Conservation (phyloP, 2,329 filamentous ascomycete species). For the Colletotrichum truncatum region DNA sequence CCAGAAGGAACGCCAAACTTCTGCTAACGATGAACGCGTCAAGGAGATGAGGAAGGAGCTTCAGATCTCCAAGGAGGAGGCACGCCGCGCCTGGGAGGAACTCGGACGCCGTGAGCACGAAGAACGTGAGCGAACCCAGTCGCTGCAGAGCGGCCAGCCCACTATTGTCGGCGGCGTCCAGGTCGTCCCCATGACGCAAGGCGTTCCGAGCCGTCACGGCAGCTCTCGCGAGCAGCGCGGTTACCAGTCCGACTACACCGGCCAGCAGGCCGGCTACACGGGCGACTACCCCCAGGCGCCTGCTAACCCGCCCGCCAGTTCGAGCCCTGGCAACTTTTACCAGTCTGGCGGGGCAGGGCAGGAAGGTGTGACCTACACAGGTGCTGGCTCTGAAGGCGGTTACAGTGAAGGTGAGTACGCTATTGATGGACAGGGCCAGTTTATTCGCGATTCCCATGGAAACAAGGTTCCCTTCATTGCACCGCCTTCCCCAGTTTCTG, state of each 20-base stretch:
- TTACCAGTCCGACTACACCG: slow-evolving; percentile 36
- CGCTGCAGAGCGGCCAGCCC: slow-evolving; percentile 86
- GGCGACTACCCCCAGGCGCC: slow-evolving; percentile 52
- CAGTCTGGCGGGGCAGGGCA: slow-evolving; percentile 14
- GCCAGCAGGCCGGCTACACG: slow-evolving; percentile 40
- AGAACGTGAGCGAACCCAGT: slow-evolving; percentile 85
- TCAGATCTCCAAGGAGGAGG: slow-evolving; percentile 94
- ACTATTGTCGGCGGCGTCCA: slow-evolving; percentile 93
- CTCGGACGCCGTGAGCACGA: slow-evolving; percentile 92
- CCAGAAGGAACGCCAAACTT: slow-evolving; percentile 74
- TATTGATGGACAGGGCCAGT: slow-evolving; percentile 68
- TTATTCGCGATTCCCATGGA: slow-evolving; percentile 69
- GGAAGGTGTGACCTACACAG: slow-evolving; percentile 27
- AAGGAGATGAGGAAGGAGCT: slow-evolving; percentile 92
- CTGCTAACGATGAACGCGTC: slow-evolving; percentile 79
- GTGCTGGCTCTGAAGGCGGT: slow-evolving; percentile 63
- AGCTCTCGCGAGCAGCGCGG: slow-evolving; percentile 51
- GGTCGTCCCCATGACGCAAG: slow-evolving; percentile 90
- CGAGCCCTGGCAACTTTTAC: slow-evolving; percentile 37
- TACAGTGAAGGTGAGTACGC: slow-evolving; percentile 79
- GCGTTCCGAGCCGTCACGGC: slow-evolving; percentile 65
- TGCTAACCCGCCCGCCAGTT: slow-evolving; percentile 49
- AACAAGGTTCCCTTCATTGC: slow-evolving; percentile 64
- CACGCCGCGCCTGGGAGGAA: slow-evolving; percentile 95
- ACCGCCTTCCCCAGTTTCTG: slow-evolving; percentile 58